Percentiles rank a stretch among this genome's conserved stretches.
phyloP scores from a whole-genome alignment of 371 early-diverging fungal genomes.

The Actinomucor elegans region DNA sequence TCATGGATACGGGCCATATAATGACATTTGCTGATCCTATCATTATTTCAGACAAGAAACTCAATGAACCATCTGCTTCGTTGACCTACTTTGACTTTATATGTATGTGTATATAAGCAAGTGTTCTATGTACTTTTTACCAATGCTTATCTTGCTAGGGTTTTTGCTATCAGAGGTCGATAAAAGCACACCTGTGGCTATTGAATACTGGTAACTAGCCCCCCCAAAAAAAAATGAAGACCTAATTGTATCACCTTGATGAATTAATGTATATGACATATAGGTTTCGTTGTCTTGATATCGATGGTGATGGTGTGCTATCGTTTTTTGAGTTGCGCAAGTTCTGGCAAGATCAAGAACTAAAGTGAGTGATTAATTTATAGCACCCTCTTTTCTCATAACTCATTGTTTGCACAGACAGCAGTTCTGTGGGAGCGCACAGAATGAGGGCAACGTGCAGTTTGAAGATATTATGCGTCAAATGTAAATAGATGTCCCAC shows the following conservation, averaged over 20 bases:
- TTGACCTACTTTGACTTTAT: conserved; percentile 60
- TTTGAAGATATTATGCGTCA: conserved; percentile 49
- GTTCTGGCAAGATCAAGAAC: conserved; percentile 82
- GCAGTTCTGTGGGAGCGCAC: conserved; percentile 16
- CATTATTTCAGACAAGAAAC: not conserved
- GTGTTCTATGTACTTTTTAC: not conserved
- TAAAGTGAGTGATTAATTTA: conserved; percentile 15
- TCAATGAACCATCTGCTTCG: conserved; percentile 2
- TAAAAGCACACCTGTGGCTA: conserved; percentile 72
- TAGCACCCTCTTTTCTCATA: not conserved
- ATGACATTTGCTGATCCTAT: conserved; percentile 22
- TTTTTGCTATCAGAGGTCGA: conserved; percentile 88
- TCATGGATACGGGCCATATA: conserved; percentile 50
- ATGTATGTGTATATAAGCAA: conserved; percentile 23
- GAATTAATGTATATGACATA: not conserved
- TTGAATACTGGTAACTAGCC: conserved; percentile 78
- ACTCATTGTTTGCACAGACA: conserved; percentile 24
- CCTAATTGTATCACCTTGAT: no score
- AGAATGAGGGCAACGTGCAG: conserved; percentile 25
- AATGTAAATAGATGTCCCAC: no score
- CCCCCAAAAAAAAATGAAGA: not conserved
- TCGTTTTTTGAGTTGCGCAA: conserved; percentile 80
- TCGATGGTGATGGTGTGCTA: conserved; percentile 86
- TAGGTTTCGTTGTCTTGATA: conserved; percentile 84
- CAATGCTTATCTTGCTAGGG: conserved; percentile 45